Percentiles rank a stretch among this genome's conserved stretches.
Conservation (phyloP, 139 green algal species). For the Closterium sp. region DNA sequence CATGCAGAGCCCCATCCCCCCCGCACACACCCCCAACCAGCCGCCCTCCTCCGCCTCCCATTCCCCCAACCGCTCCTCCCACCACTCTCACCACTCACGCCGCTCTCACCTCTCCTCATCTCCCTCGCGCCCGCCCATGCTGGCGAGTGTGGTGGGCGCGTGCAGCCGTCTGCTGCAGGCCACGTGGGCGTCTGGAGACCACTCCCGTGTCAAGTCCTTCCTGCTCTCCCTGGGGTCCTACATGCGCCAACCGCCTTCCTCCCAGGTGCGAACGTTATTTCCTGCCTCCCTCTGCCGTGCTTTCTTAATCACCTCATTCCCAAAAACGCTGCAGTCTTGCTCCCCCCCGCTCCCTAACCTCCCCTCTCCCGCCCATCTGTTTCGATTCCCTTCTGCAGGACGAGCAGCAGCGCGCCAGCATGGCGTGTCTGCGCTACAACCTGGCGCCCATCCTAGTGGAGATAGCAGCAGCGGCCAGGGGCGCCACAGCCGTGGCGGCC, state of each 20-base stretch:
- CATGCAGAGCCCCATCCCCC: too few species aligned
- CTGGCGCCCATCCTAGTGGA: conserved; percentile 7
- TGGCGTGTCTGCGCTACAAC: conserved; percentile 11
- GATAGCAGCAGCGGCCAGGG: background rate
- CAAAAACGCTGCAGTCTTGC: background rate
- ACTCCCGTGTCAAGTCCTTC: background rate
- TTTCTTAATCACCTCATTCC: background rate
- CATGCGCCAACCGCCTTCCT: background rate
- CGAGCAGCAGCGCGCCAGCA: background rate
- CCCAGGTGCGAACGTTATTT: background rate
- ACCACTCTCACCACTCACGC: background rate
- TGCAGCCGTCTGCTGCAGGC: background rate
- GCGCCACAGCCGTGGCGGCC: background rate
- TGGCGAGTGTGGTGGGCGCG: background rate
- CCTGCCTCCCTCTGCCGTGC: background rate
- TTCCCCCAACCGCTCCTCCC: background rate
- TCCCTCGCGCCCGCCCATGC: background rate
- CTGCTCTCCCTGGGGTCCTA: background rate
- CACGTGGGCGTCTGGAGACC: background rate
- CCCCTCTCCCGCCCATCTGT: background rate
- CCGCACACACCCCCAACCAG: too few species aligned
- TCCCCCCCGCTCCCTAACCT: background rate
- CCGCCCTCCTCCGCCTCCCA: too few species aligned
- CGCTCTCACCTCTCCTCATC: too few species aligned
- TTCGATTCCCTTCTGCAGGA: conserved; percentile 2